These are phyloP conservation scores for Suillus placidus DNA, from an alignment of 768 basidiomycete genomes.

Conservation along the genomic window DNA sequence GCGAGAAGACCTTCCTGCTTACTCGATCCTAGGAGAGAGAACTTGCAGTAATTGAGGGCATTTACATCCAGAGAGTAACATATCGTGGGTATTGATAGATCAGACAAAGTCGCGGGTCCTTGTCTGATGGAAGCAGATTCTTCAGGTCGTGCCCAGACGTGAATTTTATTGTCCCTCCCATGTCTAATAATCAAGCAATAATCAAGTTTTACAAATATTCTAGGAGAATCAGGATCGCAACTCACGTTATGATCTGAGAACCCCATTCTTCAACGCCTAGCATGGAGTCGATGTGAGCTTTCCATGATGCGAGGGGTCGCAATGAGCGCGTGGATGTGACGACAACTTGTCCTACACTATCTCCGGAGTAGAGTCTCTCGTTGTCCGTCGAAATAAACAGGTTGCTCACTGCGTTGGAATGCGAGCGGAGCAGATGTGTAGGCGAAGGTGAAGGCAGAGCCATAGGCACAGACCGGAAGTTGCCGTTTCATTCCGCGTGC, in stretches of 20 bases:
- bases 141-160: conserved; percentile 64
- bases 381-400: conserved; percentile 71
- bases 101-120: conserved; percentile 55
- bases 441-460: conserved; percentile 53
- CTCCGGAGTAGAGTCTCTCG: conserved; percentile 84
- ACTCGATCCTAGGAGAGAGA: conserved; percentile 58
- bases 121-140: conserved; percentile 51
- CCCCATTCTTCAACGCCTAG: conserved; percentile 80
- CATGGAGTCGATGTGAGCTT: conserved; percentile 75
- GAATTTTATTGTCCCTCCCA: conserved; percentile 82
- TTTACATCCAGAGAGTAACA: conserved; percentile 83
- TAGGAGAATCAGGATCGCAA: conserved; percentile 18
- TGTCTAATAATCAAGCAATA: conserved; percentile 56
- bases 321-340: conserved; percentile 76
- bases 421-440: conserved; percentile 73
- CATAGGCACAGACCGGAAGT: neutral
- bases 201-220: neutral
- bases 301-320: conserved; percentile 75
- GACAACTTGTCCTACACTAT: conserved; percentile 74
- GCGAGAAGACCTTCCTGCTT: conserved; percentile 58
- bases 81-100: conserved; percentile 52
- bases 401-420: conserved; percentile 61
- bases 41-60: conserved; percentile 90
- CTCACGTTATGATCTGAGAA: conserved; percentile 74
- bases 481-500: too few relatives aligned